phyloP scores from a whole-genome alignment of 1,284 basidiomycete species.

The Vanrija humicola region DNA sequence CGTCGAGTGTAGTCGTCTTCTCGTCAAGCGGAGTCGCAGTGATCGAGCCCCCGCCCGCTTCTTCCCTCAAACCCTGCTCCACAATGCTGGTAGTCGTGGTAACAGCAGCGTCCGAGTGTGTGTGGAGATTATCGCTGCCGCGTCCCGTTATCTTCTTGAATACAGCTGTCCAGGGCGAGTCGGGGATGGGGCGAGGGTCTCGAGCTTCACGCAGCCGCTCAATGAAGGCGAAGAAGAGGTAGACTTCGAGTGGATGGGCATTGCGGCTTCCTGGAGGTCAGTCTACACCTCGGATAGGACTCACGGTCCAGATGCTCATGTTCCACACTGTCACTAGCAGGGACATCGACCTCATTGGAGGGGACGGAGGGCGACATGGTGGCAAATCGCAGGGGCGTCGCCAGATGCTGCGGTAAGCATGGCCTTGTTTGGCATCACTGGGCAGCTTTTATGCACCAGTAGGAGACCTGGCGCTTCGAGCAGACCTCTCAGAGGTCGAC shows the following conservation, averaged over 20 bases:
- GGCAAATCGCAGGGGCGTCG: too few species aligned
- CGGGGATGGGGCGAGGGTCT: constrained; percentile 13
- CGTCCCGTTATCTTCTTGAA: constrained; percentile 5
- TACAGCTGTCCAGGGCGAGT: constrained; percentile 9
- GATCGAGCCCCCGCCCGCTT: too few species aligned
- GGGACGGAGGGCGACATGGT: too few species aligned
- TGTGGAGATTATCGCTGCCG: background rate
- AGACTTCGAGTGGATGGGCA: constrained; percentile 11
- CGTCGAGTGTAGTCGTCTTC: too few species aligned
- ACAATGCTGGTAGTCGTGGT: background rate
- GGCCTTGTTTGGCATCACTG: too few species aligned
- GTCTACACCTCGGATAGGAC: background rate
- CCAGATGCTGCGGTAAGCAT: too few species aligned
- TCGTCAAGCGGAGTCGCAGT: too few species aligned
- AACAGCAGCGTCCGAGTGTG: background rate
- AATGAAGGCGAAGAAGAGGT: constrained; percentile 8
- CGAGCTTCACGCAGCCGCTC: constrained; percentile 9
- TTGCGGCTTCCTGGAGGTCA: background rate
- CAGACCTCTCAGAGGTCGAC: too few species aligned
- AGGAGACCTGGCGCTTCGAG: too few species aligned
- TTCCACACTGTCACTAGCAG: too few species aligned
- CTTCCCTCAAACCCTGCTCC: too few species aligned
- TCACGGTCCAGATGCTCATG: background rate
- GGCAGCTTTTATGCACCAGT: background rate
- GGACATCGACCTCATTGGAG: too few species aligned